phyloP scores from a whole-genome alignment of 2,329 filamentous ascomycete genomes.

The Chrysoporthe cubensis region DNA sequence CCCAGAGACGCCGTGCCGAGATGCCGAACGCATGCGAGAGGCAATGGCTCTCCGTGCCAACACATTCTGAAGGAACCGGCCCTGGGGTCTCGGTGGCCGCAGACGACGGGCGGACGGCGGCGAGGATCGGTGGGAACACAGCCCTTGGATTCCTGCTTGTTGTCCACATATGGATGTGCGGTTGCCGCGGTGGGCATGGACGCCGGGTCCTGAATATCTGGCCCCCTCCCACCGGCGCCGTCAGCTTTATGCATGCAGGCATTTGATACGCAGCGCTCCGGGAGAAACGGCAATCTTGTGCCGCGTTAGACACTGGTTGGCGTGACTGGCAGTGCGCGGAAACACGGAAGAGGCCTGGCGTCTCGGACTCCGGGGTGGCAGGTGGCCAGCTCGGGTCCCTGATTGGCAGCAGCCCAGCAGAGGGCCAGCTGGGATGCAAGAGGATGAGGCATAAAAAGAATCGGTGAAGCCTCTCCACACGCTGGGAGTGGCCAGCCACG shows the following conservation, averaged over 20 bases:
- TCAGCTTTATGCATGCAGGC: background rate
- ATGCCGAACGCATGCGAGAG: background rate
- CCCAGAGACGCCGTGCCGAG: background rate
- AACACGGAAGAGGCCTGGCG: too few relatives aligned
- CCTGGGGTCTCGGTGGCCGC: background rate
- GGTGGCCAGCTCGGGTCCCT: background rate
- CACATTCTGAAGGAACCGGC: background rate
- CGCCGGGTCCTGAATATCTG: background rate
- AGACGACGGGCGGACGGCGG: background rate
- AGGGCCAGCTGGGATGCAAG: background rate
- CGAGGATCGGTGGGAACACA: background rate
- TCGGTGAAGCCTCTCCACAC: background rate
- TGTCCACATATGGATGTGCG: background rate
- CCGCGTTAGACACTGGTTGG: background rate
- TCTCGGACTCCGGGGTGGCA: too few relatives aligned
- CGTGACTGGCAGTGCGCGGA: background rate
- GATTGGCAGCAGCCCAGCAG: background rate
- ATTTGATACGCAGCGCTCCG: background rate
- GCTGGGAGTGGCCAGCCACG: background rate
- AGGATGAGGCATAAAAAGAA: background rate
- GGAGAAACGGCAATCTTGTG: constrained; percentile 1
- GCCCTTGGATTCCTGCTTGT: background rate
- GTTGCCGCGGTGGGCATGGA: background rate
- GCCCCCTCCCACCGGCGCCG: background rate
- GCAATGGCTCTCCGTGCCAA: background rate